Evolutionary conservation across 108 stramenopile genomes (phyloP), one percentile per base, ranked within the genome.

Genomic region (Cyclotella kingstonii): DNA sequence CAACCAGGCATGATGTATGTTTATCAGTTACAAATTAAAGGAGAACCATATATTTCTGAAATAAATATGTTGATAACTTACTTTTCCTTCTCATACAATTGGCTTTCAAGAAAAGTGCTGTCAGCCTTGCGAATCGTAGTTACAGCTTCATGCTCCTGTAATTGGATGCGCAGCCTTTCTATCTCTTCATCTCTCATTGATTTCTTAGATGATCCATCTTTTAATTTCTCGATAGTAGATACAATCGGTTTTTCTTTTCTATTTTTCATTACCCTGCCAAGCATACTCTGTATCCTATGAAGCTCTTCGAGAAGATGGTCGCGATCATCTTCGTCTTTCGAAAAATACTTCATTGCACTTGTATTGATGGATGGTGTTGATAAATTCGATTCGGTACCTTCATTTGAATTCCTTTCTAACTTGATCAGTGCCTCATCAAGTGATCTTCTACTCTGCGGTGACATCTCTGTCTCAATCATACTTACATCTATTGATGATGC

Each of bases 51-150:
- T n/a, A n/a, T n/a, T n/a, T n/a, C n/a, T 18, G 39, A 11, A 2
- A 27, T 43, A 25, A 31, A 25, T 34, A 31, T 4, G 11, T 2
- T 31, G 18, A 0, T 12, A 22, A 53, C 66, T 39, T 18, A 67
- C 57, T 49, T 50, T 42, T 91, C 84, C 54, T 91, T 91, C 66
- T 87, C 85, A 22, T 70, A 50, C 21, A 91, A 63, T 55, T 91
- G 89, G 28, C 33, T 18, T 45, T 87, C 81, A 19, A 91, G 62
- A 65, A 87, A 91, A 1, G 80, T 68, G 27, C 82, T 79, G 64
- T 91, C 89, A 10, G 89, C 89, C 54, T 81, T 85, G 27, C 84
- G 60, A 34, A 91, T 47, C 34, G 62, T 75, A n/a, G 82, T 80
- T 7, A 78, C 48, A 39, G 68, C 61, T 55, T 81, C 82, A 38